phyloP scores from a whole-genome alignment of 1,284 basidiomycete genomes.

The Blastosporella zonata region DNA sequence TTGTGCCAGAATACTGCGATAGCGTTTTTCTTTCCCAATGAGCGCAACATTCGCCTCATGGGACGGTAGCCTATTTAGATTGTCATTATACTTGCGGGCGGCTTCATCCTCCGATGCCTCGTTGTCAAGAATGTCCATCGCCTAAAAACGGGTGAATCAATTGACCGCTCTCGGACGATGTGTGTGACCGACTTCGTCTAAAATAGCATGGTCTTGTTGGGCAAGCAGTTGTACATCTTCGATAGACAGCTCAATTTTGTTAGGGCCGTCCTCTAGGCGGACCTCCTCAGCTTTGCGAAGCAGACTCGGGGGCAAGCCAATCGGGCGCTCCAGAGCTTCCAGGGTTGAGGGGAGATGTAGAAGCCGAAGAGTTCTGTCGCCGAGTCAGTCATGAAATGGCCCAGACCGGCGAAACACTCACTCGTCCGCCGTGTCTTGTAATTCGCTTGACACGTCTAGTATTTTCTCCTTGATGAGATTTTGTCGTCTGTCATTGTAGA shows the following conservation, averaged over 20 bases:
- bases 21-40: conserved; percentile 67
- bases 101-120: conserved; percentile 88
- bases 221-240: conserved; percentile 73
- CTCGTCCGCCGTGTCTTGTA: conserved; percentile 67
- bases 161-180: background rate
- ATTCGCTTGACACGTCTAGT: conserved; percentile 55
- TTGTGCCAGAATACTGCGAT: conserved; percentile 69
- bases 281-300: conserved; percentile 88
- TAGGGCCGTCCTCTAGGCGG: conserved; percentile 72
- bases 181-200: conserved; percentile 66
- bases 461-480: conserved; percentile 74
- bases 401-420: conserved; percentile 33
- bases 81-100: conserved; percentile 47
- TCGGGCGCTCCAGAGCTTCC: conserved; percentile 84
- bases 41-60: conserved; percentile 78
- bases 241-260: conserved; percentile 69
- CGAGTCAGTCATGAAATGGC: conserved; percentile 1
- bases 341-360: conserved; percentile 85
- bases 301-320: conserved; percentile 86
- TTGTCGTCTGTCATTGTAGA: conserved; percentile 85
- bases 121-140: conserved; percentile 83
- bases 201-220: conserved; percentile 55
- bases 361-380: conserved; percentile 59
- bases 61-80: conserved; percentile 60
- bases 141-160: conserved; percentile 41